Conservation (phyloP, 805 yeast genomes). For the Candida quercuum region DNA sequence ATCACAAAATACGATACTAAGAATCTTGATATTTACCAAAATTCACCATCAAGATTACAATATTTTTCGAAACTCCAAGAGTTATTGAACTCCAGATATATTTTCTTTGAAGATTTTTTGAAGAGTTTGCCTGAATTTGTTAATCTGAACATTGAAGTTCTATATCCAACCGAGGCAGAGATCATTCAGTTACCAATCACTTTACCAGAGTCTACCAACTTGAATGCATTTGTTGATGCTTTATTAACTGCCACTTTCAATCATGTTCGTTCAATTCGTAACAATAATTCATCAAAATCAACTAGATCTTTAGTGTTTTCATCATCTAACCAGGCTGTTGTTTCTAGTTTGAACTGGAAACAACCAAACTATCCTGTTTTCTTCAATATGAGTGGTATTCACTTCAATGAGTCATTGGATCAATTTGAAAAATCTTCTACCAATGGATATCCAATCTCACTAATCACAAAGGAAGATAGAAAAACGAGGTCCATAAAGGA, state of each 20-base stretch:
- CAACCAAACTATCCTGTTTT: constrained; percentile 97
- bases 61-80: background rate
- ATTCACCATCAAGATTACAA: background rate
- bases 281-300: constrained; percentile 25
- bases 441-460: constrained; percentile 30
- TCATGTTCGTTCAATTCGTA: constrained; percentile 53
- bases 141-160: constrained; percentile 67
- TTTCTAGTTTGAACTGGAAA: constrained; percentile 94
- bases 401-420: constrained; percentile 25
- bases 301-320: constrained; percentile 75
- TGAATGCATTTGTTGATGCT: constrained; percentile 73
- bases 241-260: constrained; percentile 68
- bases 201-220: constrained; percentile 37
- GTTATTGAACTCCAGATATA: constrained; percentile 41
- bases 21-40: constrained; percentile 12
- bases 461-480: constrained; percentile 30
- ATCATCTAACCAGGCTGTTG: constrained; percentile 82
- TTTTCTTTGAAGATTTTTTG: constrained; percentile 59
- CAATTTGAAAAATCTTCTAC: constrained; percentile 34
- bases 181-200: constrained; percentile 34
- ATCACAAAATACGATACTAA: constrained; percentile 24
- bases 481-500: constrained; percentile 70
- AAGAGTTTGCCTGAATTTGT: constrained; percentile 49
- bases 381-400: constrained; percentile 70
- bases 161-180: constrained; percentile 64